Base-by-base conservation (phyloP, 129 eudicot species). In the Arctium lappa region DNA sequence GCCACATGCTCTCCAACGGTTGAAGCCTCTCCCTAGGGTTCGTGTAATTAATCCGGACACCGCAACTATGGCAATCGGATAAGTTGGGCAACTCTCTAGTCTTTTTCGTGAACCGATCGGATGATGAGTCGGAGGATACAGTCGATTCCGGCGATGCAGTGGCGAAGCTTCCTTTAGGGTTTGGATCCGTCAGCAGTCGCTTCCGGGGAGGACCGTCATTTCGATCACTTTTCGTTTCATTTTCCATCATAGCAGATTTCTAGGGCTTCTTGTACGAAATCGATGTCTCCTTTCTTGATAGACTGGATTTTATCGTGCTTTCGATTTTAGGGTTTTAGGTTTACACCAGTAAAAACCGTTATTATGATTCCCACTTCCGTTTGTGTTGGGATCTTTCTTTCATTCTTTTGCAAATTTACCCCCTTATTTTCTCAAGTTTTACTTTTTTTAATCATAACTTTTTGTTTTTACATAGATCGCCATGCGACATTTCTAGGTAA, bases 21-120 rank as follows among this genome's bases (percentile, higher is more conserved):
- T 78, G 92, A 30, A 96, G 97, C 56, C 92, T 80, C n/a, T 89
- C 92, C 36, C 76, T 86, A 10, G 95, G 97, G 91, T 88, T 86
- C 3, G 92, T 82, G 85, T 76, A 69, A 70, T 88, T 91, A 56
- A 88, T 77, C 6, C 89, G 89, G 78, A 75, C 69, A 31, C 82
- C 82, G 53, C 99, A 93, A 76, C 92, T 15, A 42, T 89, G 98
- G 82, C 97, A 96, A 75, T 91, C 92, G 33, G 93, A 93, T 16
- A 93, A 69, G 72, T 93, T 96, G 9, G 99, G 98, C 70, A 85
- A 80, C 40, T 93, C 92, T 44, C 97, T 76, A 6, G 98, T 95
- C 74, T 85, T 91, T 80, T 90, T 94, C 2, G 42, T 76, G 40
- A 62, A 15, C 15, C 77, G 81, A 73, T 71, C 85, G 1, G 88